Base-by-base conservation (phyloP, 345 rosid genomes). In the Ceriops decandra region DNA sequence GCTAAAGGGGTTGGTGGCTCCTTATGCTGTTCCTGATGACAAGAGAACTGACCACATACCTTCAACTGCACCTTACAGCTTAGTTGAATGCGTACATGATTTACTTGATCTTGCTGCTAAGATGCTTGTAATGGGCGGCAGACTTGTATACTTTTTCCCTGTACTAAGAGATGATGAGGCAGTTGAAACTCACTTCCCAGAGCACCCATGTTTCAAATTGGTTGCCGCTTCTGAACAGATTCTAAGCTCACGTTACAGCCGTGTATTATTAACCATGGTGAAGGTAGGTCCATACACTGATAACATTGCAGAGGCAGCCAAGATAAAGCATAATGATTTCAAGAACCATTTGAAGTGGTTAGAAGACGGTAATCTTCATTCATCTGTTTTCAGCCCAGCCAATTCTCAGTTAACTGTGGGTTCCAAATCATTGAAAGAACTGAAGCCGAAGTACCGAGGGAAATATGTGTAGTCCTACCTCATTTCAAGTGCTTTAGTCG, bases 21-120 rank as follows among this genome's bases (percentile, higher is more conserved):
- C 99, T 36, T 95, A 95, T 82, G 86, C 86, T 1, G 92, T 95
- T 60, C 95, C 98, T 4, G 97, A 95, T n/a, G 96, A 91, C 66
- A 90, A 91, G 75, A 88, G 97, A 76, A 85, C 82, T n/a, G 87
- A 72, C 70, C 99, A 91, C 79, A 90, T 90, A 72, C 99, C 99
- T 54, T 95, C 99, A 3, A 95, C 97, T 4, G 98, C 89, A 53
- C 71, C 93, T 4, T 95, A 95, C 82, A 81, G 96, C 82, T 82
- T 91, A 73, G 90, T 71, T 5, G 98, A 95, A 72, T 95, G 99
- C 52, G 88, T 92, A 60, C 97, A 95, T 42, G 99, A 90, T 76
- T 84, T 92, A 75, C 95, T 92, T 32, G 81, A 95, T 70, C 88
- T 95, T 46, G 93, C 98, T 26, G 96, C 88, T 60, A 84, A 82